Evolutionary conservation across 148 eudicot species (phyloP).

Genomic region (Persicaria tinctoria): DNA sequence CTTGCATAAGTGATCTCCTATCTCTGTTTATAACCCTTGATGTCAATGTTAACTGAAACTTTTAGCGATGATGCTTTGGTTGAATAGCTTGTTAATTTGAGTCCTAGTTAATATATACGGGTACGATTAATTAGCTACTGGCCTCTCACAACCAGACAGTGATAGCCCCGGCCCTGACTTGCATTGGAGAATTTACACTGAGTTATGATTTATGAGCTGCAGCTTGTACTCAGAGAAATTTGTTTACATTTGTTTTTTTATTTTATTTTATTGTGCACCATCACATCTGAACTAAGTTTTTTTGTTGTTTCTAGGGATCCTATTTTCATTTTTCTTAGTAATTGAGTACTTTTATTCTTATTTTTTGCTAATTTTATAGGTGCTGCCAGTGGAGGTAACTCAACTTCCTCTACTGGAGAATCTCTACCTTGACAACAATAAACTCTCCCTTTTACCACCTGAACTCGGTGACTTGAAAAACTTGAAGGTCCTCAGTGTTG

Average conservation of each 20-base stretch:
- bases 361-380: slow-evolving; percentile 32
- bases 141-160: neutral
- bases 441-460: slow-evolving; percentile 71
- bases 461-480: slow-evolving; percentile 80
- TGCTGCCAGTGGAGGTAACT: slow-evolving; percentile 82
- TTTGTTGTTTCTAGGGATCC: neutral
- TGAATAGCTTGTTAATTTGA: neutral
- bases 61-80: neutral
- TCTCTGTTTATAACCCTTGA: neutral
- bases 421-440: slow-evolving; percentile 82
- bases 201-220: neutral
- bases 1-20: neutral
- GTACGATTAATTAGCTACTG: neutral
- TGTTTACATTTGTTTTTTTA: neutral
- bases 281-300: neutral
- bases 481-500: slow-evolving; percentile 82
- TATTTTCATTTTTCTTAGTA: neutral
- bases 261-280: neutral
- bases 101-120: neutral
- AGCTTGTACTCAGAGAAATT: neutral
- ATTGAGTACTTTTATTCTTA: neutral
- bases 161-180: neutral
- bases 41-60: neutral
- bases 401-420: slow-evolving; percentile 80
- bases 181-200: neutral